A percentile compares a stretch with the other conserved stretches of the same genome.
These are phyloP conservation scores for Letharia columbiana DNA, from an alignment of 495 filamentous ascomycete genomes.

Conservation along the genomic window DNA sequence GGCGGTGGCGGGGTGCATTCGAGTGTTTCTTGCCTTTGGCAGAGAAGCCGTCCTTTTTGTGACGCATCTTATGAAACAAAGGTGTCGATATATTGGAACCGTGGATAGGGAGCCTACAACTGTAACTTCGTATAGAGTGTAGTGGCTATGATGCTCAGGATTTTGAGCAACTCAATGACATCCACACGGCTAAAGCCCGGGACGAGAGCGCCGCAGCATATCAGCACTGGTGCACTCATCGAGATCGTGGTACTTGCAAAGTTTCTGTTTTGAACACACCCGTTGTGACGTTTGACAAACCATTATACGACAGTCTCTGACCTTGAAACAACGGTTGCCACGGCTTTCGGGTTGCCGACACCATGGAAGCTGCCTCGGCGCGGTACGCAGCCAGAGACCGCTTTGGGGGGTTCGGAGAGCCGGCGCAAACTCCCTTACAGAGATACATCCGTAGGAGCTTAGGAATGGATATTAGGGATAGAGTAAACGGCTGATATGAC, in stretches of 20 bases:
- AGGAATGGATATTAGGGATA: neutral
- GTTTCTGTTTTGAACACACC: no score
- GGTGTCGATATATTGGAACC: no score
- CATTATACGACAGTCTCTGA: neutral
- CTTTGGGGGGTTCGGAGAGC: constrained; percentile 73
- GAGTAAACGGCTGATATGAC: constrained; percentile 4
- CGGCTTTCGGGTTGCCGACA: neutral
- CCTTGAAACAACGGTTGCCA: neutral
- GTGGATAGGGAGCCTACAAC: neutral
- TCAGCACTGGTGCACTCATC: neutral
- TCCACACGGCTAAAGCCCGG: neutral
- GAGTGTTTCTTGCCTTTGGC: constrained; percentile 58
- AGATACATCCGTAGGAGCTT: constrained; percentile 68
- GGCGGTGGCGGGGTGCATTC: constrained; percentile 36
- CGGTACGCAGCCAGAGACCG: constrained; percentile 93
- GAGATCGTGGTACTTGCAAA: neutral
- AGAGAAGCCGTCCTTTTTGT: constrained; percentile 84
- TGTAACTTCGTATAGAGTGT: neutral
- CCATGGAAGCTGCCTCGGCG: constrained; percentile 87
- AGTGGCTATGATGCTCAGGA: neutral
- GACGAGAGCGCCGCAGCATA: neutral
- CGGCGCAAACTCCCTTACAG: constrained; percentile 75
- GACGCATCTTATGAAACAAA: constrained; percentile 52
- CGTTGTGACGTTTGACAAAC: neutral
- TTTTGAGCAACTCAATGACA: neutral